Conservation (phyloP, 495 filamentous ascomycete genomes). For the Hyaloscypha hepaticicola region DNA sequence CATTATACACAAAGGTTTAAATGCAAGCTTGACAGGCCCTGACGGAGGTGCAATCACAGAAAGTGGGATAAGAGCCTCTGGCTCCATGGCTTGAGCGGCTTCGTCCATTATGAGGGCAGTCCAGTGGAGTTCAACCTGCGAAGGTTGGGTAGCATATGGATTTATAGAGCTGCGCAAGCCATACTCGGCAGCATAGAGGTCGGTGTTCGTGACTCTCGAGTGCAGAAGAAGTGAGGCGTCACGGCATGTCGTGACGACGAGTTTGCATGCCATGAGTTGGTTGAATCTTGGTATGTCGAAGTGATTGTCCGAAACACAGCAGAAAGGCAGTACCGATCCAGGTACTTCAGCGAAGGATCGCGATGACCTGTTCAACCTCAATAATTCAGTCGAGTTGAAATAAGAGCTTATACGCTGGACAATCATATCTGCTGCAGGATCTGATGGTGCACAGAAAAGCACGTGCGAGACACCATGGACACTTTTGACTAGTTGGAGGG, state of each 20-base stretch:
- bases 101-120: slow-evolving; percentile 55
- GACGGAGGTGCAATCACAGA: slow-evolving; percentile 50
- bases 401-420: slow-evolving; percentile 44
- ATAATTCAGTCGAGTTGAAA: slow-evolving; percentile 41
- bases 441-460: slow-evolving; percentile 55
- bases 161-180: slow-evolving; percentile 20
- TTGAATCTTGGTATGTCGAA: slow-evolving; percentile 50
- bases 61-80: slow-evolving; percentile 49
- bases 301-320: slow-evolving; percentile 41
- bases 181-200: slow-evolving; percentile 33
- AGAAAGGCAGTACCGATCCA: slow-evolving; percentile 45
- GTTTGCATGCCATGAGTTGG: slow-evolving; percentile 47
- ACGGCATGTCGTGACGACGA: slow-evolving; percentile 51
- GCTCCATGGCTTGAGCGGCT: slow-evolving; percentile 57
- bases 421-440: slow-evolving; percentile 54
- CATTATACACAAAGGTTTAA: slow-evolving; percentile 51
- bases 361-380: slow-evolving; percentile 48
- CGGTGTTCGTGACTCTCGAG: slow-evolving; percentile 45
- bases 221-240: slow-evolving; percentile 51
- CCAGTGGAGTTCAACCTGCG: slow-evolving; percentile 45
- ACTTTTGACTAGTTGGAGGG: slow-evolving; percentile 37
- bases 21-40: slow-evolving; percentile 27
- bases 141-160: slow-evolving; percentile 15
- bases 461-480: slow-evolving; percentile 39
- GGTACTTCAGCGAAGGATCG: slow-evolving; percentile 51